A percentile compares a stretch with the other conserved stretches of the same genome.
phyloP scores from a whole-genome alignment of 2,329 filamentous ascomycete species.

The Fusarium domesticum region DNA sequence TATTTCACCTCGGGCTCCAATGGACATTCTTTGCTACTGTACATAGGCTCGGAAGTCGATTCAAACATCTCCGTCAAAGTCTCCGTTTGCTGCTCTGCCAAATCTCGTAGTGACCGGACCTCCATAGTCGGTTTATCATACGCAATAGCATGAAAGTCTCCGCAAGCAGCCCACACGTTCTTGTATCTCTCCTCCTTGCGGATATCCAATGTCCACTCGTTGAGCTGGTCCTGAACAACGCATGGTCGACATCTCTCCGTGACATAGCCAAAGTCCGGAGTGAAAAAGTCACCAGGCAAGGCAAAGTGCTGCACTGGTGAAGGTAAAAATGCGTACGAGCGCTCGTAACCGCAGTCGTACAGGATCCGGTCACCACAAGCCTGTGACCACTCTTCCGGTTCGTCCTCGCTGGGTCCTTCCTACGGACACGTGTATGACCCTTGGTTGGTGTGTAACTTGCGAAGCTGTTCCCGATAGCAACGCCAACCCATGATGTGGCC shows the following conservation, averaged over 20 bases:
- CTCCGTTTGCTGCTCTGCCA: not conserved
- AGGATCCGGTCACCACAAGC: not conserved
- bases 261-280: not conserved
- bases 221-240: not conserved
- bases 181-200: not conserved
- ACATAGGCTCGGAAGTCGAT: not conserved
- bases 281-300: not conserved
- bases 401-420: not conserved
- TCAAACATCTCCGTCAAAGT: not conserved
- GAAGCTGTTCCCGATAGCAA: not conserved
- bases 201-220: not conserved
- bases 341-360: not conserved
- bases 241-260: not conserved
- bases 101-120: not conserved
- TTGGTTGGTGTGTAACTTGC: not conserved
- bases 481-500: not conserved
- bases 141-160: not conserved
- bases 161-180: not conserved
- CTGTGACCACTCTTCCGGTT: not conserved
- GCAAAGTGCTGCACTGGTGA: not conserved
- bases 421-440: not conserved
- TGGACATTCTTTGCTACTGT: not conserved
- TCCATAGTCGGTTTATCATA: not conserved
- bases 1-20: not conserved
- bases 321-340: not conserved